These are phyloP conservation scores for Herpotrichia juniperi DNA, from an alignment of 2,329 filamentous ascomycete genomes.

Conservation along the genomic window DNA sequence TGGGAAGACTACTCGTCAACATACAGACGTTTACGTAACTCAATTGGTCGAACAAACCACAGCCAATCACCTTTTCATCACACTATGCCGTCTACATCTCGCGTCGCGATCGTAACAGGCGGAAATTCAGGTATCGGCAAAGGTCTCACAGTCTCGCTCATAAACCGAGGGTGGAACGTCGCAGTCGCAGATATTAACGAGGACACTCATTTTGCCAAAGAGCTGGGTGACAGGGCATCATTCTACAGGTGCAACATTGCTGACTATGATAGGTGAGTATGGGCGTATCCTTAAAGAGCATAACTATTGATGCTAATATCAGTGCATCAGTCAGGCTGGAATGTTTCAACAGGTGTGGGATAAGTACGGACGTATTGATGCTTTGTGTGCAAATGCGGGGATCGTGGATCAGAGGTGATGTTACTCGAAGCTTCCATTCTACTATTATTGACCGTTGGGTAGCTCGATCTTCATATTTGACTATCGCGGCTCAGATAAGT, in stretches of 20 bases:
- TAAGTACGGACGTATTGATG: slow-evolving; percentile 56
- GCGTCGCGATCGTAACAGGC: slow-evolving; percentile 36
- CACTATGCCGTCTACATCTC: slow-evolving; percentile 18
- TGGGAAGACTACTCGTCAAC: neutral
- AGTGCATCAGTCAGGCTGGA: slow-evolving; percentile 47
- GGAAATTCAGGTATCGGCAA: slow-evolving; percentile 35
- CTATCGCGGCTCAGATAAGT: slow-evolving; percentile 34
- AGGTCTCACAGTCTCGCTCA: slow-evolving; percentile 23
- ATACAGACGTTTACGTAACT: too few species aligned
- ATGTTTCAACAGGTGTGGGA: slow-evolving; percentile 54
- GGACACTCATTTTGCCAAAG: slow-evolving; percentile 25
- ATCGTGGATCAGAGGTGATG: slow-evolving; percentile 50
- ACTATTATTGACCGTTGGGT: slow-evolving; percentile 1
- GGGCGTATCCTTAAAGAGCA: neutral
- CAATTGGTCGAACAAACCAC: neutral
- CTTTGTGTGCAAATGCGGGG: slow-evolving; percentile 59
- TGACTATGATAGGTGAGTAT: slow-evolving; percentile 28
- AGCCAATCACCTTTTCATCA: neutral
- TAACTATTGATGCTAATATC: neutral
- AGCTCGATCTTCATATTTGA: slow-evolving; percentile 54
- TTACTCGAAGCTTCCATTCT: neutral
- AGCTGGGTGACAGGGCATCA: slow-evolving; percentile 30
- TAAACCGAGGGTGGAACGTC: slow-evolving; percentile 33
- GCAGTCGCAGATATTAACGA: slow-evolving; percentile 34
- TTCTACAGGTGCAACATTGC: slow-evolving; percentile 32